Evolutionary conservation across 768 basidiomycete genomes (phyloP), one percentile per base, ranked within the genome.

Genomic region (Mycena maculata): DNA sequence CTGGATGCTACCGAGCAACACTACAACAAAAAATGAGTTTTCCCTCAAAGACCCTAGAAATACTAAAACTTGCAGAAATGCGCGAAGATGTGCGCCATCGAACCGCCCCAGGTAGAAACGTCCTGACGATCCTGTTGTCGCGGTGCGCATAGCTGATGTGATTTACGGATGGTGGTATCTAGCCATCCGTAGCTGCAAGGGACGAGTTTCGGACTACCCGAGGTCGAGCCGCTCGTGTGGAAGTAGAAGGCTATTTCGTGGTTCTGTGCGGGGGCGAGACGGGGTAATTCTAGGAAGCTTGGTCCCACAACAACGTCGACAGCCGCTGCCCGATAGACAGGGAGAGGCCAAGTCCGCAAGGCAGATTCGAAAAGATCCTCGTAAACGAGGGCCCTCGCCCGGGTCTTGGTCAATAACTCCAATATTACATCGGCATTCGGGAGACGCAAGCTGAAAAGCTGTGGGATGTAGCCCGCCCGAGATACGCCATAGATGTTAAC

Each of bases 221-320:
- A 93, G 9, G 92, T 93, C 41, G 92, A 93, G 18, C 92, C 92
- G 64, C 89, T 90, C 12, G 92, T 93, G 76, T 92, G 92, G 82
- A 92, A 93, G 58, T 92, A 81, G 81, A 93, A 88, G 49, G 84
- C 84, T 28, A 81, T 76, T 57, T 90, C 88, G 64, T 81, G 77
- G 28, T 74, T 75, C 39, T 68, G 57, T 3, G 50, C 65, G 27
- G 54, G 28, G 62, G 75, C 59, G 71, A 76, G 49, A 68, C 77
- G 69, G 69, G 79, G 76, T 41, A 88, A 77, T 22, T 78, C 77
- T 30, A 87, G 86, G 76, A 33, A 80, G 72, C 27, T 70, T 79
- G 76, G 41, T 78, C 72, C 38, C 80, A 76, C 82, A 30, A 85
- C 77, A 42, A 77, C 72, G 55, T 78, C 77, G 69, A 80, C 78